phyloP scores from a whole-genome alignment of 2,329 filamentous ascomycete genomes.

The Fusarium acutatum region DNA sequence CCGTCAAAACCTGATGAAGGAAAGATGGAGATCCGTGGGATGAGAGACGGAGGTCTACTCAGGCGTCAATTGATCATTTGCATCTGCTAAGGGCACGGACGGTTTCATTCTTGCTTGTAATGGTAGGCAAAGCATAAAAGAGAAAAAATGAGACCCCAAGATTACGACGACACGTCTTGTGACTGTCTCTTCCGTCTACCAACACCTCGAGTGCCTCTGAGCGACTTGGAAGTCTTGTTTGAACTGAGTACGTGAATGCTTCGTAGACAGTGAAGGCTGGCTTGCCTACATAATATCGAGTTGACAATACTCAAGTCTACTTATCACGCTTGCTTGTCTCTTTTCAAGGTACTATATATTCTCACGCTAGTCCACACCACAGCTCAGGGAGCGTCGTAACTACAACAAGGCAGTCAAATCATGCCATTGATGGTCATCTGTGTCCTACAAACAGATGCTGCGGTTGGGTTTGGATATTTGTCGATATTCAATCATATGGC shows the following conservation, averaged over 20 bases:
- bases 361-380: not conserved
- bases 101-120: constrained; percentile 51
- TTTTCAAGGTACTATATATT: not conserved
- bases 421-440: not conserved
- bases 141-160: constrained; percentile 48
- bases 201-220: constrained; percentile 1
- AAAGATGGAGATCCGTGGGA: constrained; percentile 39
- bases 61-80: constrained; percentile 55
- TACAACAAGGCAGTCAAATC: not conserved
- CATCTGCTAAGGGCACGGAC: constrained; percentile 52
- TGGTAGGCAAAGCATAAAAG: constrained; percentile 49
- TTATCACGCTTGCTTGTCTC: not conserved
- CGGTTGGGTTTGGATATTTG: not conserved
- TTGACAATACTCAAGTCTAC: not conserved
- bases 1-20: constrained; percentile 35
- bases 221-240: not conserved
- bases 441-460: not conserved
- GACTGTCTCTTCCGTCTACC: constrained; percentile 39
- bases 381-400: not conserved
- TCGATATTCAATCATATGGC: not conserved
- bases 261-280: not conserved
- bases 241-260: not conserved
- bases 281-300: not conserved
- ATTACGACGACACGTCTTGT: constrained; percentile 42
- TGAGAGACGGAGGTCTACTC: constrained; percentile 49